Conservation (phyloP, 2,329 filamentous ascomycete species). For the Lasiodiplodia hormozganensis region DNA sequence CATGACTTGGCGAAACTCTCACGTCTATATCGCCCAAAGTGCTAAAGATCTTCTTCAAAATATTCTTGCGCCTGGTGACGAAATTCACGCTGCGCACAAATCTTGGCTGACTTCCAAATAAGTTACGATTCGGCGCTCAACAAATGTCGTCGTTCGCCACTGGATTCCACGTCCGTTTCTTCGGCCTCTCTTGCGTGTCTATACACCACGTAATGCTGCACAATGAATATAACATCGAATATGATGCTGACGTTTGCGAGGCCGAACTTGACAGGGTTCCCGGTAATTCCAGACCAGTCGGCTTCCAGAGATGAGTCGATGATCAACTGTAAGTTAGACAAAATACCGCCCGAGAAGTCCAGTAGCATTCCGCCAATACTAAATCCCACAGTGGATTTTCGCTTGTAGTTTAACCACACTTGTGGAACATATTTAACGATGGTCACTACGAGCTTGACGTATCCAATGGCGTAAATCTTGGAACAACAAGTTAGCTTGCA, state of each 20-base stretch:
- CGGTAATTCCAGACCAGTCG: conserved; percentile 90
- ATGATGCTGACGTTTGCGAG: conserved; percentile 84
- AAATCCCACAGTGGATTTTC: conserved; percentile 87
- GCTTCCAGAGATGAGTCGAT: conserved; percentile 84
- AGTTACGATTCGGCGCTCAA: background rate
- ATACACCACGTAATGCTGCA: conserved; percentile 89
- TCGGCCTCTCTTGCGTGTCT: conserved; percentile 38
- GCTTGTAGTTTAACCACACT: conserved; percentile 76
- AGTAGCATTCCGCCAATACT: conserved; percentile 83
- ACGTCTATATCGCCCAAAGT: background rate
- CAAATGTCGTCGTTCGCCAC: background rate
- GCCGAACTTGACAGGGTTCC: conserved; percentile 89
- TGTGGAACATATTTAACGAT: conserved; percentile 88
- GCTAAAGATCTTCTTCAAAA: background rate
- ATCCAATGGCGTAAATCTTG: conserved; percentile 72
- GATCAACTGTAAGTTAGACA: conserved; percentile 81
- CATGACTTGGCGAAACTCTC: background rate
- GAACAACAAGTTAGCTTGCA: background rate
- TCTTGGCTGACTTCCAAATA: no score
- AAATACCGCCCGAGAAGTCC: conserved; percentile 79
- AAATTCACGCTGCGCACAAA: background rate
- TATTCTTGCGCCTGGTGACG: background rate
- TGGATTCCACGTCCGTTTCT: conserved; percentile 37
- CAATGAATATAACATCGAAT: conserved; percentile 86
- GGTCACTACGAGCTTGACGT: conserved; percentile 88